Conservation (phyloP, 1,284 basidiomycete species). For the Puccinia coronata region DNA sequence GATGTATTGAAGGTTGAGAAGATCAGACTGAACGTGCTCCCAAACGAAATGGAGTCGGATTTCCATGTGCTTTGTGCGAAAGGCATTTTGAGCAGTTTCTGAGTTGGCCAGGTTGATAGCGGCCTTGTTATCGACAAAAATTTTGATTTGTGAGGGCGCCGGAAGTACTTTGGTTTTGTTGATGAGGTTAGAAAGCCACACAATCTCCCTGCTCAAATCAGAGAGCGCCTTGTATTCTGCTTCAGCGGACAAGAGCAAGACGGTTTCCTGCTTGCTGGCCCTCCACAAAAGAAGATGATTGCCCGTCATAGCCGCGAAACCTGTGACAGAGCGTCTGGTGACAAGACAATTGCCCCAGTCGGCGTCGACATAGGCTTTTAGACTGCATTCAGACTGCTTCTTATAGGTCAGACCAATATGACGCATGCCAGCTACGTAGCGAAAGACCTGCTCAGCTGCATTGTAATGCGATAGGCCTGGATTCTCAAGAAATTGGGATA, state of each 20-base stretch:
- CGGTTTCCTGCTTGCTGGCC: no score
- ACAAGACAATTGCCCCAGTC: background rate
- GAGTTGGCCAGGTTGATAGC: background rate
- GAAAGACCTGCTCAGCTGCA: background rate
- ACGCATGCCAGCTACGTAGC: background rate
- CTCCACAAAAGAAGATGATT: no score
- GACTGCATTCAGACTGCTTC: background rate
- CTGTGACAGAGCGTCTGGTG: no score
- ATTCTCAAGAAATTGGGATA: conserved; percentile 14
- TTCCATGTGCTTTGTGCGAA: background rate
- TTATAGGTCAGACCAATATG: background rate
- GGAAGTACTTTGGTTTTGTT: no score
- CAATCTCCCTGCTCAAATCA: no score
- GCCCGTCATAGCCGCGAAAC: no score
- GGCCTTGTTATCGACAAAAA: background rate
- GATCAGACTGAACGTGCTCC: background rate
- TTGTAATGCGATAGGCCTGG: conserved; percentile 2
- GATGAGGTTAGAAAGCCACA: no score
- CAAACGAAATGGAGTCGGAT: background rate
- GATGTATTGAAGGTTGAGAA: background rate
- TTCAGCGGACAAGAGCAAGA: no score
- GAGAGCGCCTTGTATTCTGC: no score
- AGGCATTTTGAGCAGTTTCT: no score
- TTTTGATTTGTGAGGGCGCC: background rate
- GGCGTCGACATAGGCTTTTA: background rate